Evolutionary conservation across 192 early-diverging fungal species (phyloP).

Genomic region (Linnemannia zychae): DNA sequence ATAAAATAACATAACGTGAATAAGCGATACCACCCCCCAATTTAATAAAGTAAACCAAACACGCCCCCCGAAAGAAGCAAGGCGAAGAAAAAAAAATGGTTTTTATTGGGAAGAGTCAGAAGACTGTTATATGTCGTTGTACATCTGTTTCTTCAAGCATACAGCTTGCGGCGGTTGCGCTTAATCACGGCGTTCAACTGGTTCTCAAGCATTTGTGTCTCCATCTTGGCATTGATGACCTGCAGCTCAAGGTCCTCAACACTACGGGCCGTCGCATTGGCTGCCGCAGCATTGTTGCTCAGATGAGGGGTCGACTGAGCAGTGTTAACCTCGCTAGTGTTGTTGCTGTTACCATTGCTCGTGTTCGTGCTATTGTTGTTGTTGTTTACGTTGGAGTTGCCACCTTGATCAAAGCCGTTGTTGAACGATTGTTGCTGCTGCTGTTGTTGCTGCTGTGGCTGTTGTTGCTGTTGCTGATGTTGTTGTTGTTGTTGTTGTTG

Average conservation of each 20-base stretch:
- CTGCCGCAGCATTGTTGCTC: slow-evolving; percentile 10
- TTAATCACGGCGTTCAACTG: slow-evolving; percentile 50
- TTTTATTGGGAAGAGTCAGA: neutral
- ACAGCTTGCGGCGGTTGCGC: slow-evolving; percentile 46
- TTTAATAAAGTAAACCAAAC: neutral
- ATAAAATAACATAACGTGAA: neutral
- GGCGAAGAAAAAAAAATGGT: neutral
- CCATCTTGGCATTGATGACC: slow-evolving; percentile 55
- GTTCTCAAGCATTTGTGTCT: slow-evolving; percentile 54
- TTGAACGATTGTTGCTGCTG: slow-evolving; percentile 13
- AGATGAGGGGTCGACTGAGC: slow-evolving; percentile 22
- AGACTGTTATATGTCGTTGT: neutral
- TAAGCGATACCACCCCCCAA: too few relatives aligned
- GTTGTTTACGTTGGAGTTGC: slow-evolving; percentile 1
- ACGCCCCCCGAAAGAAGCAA: too few relatives aligned
- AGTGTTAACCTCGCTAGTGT: slow-evolving; percentile 8
- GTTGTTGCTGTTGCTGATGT: slow-evolving; percentile 22
- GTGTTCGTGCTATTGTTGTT: slow-evolving; percentile 4
- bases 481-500: slow-evolving; percentile 28
- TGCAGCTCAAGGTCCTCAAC: slow-evolving; percentile 50
- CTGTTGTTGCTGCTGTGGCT: slow-evolving; percentile 26
- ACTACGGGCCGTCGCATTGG: slow-evolving; percentile 21
- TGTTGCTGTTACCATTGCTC: slow-evolving; percentile 18
- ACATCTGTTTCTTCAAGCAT: slow-evolving; percentile 15
- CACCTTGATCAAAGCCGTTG: neutral